Conservation (phyloP, 1,284 basidiomycete genomes). For the Ustilago hordei region DNA sequence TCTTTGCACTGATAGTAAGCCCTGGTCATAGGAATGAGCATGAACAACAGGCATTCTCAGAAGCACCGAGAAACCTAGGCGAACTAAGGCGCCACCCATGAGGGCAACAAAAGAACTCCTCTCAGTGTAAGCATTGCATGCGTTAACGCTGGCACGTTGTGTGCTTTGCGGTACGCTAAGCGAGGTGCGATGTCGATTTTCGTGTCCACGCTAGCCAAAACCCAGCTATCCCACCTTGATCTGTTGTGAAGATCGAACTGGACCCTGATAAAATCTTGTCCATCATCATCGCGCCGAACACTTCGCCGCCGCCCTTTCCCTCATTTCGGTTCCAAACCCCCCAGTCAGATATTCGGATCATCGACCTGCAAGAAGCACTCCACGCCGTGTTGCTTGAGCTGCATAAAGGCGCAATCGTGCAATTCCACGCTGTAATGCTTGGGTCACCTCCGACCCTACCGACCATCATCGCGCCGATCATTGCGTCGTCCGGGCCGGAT, state of each 20-base stretch:
- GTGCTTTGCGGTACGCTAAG: neutral
- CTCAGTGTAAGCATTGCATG: neutral
- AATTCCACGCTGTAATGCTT: neutral
- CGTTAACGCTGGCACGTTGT: neutral
- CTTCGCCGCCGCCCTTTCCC: neutral
- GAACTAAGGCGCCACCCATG: neutral
- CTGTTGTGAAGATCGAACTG: slow-evolving; percentile 3
- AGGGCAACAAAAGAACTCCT: neutral
- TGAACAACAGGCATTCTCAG: neutral
- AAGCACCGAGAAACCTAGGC: neutral
- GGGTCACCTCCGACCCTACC: neutral
- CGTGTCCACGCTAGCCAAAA: neutral
- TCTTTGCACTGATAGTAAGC: neutral
- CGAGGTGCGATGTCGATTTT: slow-evolving; percentile 12
- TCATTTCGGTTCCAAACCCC: neutral
- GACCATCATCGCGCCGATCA: slow-evolving; percentile 5
- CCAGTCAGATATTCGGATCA: neutral
- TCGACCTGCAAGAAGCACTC: neutral
- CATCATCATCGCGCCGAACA: neutral
- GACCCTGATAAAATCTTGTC: neutral
- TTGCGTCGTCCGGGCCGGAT: neutral
- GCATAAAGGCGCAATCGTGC: neutral
- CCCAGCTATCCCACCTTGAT: slow-evolving; percentile 9
- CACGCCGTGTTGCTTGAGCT: neutral
- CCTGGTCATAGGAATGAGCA: neutral